phyloP scores from a whole-genome alignment of 106 monocot genomes.

The Dioscorea alata region DNA sequence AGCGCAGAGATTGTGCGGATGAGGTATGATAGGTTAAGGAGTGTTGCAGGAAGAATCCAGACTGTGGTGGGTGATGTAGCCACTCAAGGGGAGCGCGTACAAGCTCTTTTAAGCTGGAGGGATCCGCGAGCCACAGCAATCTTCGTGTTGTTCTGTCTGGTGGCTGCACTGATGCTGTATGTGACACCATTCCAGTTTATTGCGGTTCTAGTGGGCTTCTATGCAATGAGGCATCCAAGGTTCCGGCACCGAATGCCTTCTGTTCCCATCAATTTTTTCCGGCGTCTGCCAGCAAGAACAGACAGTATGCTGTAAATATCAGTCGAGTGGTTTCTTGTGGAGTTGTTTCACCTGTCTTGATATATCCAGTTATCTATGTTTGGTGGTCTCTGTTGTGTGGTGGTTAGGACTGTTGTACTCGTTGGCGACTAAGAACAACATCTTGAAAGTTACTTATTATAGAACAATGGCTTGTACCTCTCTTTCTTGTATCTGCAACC shows the following conservation, averaged over 20 bases:
- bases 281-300: constrained; percentile 36
- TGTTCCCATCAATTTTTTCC: constrained; percentile 32
- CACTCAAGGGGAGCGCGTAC: constrained; percentile 40
- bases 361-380: background rate
- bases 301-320: constrained; percentile 36
- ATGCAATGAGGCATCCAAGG: constrained; percentile 40
- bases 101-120: constrained; percentile 43
- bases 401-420: background rate
- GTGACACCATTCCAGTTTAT: constrained; percentile 41
- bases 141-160: constrained; percentile 36
- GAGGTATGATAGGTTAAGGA: constrained; percentile 46
- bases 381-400: background rate
- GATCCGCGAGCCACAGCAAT: constrained; percentile 42
- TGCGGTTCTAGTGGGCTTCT: constrained; percentile 26
- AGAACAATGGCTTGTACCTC: no score
- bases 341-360: background rate
- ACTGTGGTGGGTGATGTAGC: constrained; percentile 43
- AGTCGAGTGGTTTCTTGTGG: constrained; percentile 5
- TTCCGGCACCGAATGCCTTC: constrained; percentile 39
- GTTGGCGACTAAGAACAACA: background rate
- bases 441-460: no score
- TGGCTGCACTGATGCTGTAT: constrained; percentile 29
- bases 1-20: constrained; percentile 26
- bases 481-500: no score
- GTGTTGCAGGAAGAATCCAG: constrained; percentile 42